Evolutionary conservation across 2,329 filamentous ascomycete species (phyloP), one percentile per base, ranked within the genome.

Genomic region (Aureobasidium lini): DNA sequence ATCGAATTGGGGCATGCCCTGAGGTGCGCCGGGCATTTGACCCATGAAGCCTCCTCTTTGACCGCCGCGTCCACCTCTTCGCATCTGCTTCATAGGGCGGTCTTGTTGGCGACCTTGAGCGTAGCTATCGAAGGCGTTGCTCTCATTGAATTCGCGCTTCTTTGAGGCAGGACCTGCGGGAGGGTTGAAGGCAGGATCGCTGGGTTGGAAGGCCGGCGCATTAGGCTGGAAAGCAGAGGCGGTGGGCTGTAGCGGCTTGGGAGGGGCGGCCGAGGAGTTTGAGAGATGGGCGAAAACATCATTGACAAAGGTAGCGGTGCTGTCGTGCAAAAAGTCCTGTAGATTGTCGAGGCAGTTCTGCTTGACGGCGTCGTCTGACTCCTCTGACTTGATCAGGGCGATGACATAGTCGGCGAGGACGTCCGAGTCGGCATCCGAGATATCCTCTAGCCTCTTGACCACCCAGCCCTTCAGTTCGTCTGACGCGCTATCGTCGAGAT

Each of bases 361-460:
- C 67, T 84, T 82, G 57, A 91, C 84, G 18, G 82, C 78, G n/a
- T 80, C 78, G 42, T 81, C 76, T 53, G 84, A 79, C 62, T 86
- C 86, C 64, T 90, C 87, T 62, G 88, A 85, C 58, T 83, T 82
- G 47, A 93, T 75, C 18, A 94, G 81, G 6, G 88, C 89, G 62
- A 92, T 79, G n/a, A 93, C 86, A 70, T 92, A 94, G 66, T 94
- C 89, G 48, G 88, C 89, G 3, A 94, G 84, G 5, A 93, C 88
- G 67, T 91, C 89, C 34, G 86, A 83, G 70, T 94, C 89, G 53
- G 88, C 88, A 67, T 92, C 88, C 31, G 87, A 89, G 57, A 88
- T 88, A 68, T 87, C 84, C 70, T 89, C 87, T 57, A 92, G 82
- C 63, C 87, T 83, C 73, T 86, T 86, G 63, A 91, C 84, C 63